Base-by-base conservation (phyloP, 805 yeast species). In the Lachancea mirantina region DNA sequence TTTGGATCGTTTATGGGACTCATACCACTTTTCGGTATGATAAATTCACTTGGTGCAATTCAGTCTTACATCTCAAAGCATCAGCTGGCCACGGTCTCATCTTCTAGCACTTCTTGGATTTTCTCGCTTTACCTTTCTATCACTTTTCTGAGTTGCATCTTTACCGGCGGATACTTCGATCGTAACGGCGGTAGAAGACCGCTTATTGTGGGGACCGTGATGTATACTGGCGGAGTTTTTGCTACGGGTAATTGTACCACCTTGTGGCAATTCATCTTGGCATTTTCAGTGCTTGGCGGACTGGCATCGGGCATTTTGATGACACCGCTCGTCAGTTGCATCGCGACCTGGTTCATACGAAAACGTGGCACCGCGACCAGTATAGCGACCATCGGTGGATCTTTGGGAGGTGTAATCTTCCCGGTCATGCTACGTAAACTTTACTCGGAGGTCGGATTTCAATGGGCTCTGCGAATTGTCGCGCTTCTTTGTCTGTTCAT, bases 1-100 rank as follows among this genome's bases (percentile, higher is more conserved):
- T 47, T 74, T 19, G 88, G 85, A 1, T 64, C 74, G 1, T 76
- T 76, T 40, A 52, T 74, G 36, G 84, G 84, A 0, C 56, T 74
- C 14, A 50, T 72, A 4, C 76, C 78, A 1, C 69, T 68, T 6
- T 69, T 76, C 38, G 85, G 88, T 3, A 49, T 75, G 26, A 57
- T 76, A 36, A 77, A 77, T 41, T 63, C 81, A 0, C 61, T 75
- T 16, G 85, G 88, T 43, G 81, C 80, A 2, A 66, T 79, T 26
- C 78, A 79, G 56, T 68, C 80, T 0, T 76, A 78, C 44, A 68
- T 79, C 6, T 65, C 65, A 1, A 42, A 47, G 26, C 48, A 79
- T 56, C 87, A 79, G 53, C 55, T 79, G 45, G 64, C 62, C 1
- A 42, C 61, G 19, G 64, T 65, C 1, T 55, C 70, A 4, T 62